Evolutionary conservation across 148 eudicot genomes (phyloP), one percentile per base, ranked within the genome.

Genomic region (Mesembryanthemum crystallinum): DNA sequence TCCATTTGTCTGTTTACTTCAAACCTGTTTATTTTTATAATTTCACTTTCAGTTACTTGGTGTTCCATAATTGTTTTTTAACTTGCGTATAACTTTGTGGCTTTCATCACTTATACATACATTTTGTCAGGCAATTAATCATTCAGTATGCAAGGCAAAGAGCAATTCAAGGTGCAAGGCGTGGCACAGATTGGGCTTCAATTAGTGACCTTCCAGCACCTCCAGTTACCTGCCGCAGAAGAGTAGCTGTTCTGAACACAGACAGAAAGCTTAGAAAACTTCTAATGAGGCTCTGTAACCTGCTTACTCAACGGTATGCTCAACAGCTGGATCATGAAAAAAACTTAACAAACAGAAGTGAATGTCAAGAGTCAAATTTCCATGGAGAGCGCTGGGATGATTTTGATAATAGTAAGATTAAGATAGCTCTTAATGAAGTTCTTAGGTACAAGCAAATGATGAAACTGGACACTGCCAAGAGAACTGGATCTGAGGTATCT

Each of bases 81-180:
- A 62, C 43, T 25, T 55, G n/a, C n/a, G n/a, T n/a, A n/a, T n/a
- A n/a, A n/a, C n/a, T n/a, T n/a, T n/a, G n/a, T n/a, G n/a, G n/a
- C n/a, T n/a, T n/a, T n/a, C n/a, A n/a, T n/a, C 9, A 45, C 24
- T 10, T 67, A 12, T 43, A 23, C 0, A 39, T 43, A 17, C 61
- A 69, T 8, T 76, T 62, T 78, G 52, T 77, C 84, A 95, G 99
- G 88, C 83, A 83, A 79, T 82, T 95, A 84, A 80, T 95, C 68
- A 83, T 87, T 60, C 89, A 79, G 73, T 95, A 90, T 83, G 94
- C 88, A 72, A 92, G 90, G 87, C 78, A 87, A 81, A 89, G 91
- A 69, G 97, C 94, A 71, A 86, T 84, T 73, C 96, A 81, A 74
- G 98, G 98, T 71, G 92, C 96, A 67, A 88, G 89, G 39, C 85